These are phyloP conservation scores for Geranium incanum DNA, from an alignment of 441 rosid species.

Conservation along the genomic window DNA sequence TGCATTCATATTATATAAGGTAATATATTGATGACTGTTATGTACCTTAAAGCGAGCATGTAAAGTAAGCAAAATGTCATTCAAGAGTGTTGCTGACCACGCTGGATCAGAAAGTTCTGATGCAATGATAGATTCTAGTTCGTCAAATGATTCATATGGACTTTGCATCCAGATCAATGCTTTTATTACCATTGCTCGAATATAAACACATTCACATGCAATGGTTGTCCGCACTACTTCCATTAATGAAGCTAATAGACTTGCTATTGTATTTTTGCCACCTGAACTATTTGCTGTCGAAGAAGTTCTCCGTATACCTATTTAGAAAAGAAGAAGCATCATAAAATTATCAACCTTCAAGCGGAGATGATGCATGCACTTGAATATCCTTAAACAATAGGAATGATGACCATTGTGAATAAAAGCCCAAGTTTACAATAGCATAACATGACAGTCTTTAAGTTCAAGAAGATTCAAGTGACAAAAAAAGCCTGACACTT, in stretches of 20 bases:
- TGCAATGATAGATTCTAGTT: conserved; percentile 89
- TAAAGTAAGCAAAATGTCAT: conserved; percentile 90
- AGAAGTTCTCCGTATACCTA: conserved; percentile 61
- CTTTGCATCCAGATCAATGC: conserved; percentile 99
- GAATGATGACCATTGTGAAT: background rate
- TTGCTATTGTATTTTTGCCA: conserved; percentile 82
- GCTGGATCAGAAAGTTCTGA: conserved; percentile 99
- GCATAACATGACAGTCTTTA: background rate
- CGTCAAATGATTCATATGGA: conserved; percentile 91
- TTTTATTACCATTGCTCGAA: conserved; percentile 97
- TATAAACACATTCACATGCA: conserved; percentile 98
- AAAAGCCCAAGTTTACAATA: background rate
- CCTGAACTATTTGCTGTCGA: conserved; percentile 62
- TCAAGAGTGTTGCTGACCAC: conserved; percentile 90
- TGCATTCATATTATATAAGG: background rate
- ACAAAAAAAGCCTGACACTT: background rate
- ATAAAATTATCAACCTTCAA: background rate
- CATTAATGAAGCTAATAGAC: conserved; percentile 88
- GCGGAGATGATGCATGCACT: conserved; percentile 1
- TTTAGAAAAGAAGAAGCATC: conserved; percentile 17
- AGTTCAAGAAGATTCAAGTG: background rate
- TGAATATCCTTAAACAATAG: background rate
- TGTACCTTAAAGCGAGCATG: conserved; percentile 99
- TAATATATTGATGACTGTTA: conserved; percentile 2
- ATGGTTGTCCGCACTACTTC: conserved; percentile 99